Evolutionary conservation across 2,329 filamentous ascomycete genomes (phyloP).

Genomic region (Neophaeococcomyces aloes): DNA sequence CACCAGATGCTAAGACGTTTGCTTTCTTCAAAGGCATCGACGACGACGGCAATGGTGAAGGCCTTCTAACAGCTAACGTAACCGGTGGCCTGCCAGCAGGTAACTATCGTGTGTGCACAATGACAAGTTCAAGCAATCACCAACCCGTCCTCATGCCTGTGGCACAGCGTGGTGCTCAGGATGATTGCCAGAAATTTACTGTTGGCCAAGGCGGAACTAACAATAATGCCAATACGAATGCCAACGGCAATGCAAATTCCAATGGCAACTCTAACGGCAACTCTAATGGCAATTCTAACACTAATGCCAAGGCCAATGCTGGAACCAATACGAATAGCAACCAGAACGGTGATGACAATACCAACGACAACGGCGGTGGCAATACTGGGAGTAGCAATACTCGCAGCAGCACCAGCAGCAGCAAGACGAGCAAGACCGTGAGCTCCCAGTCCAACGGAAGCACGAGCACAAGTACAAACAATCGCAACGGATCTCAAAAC

Average conservation of each 20-base stretch:
- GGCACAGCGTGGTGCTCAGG: conserved; percentile 56
- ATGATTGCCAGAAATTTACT: conserved; percentile 53
- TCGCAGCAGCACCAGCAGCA: neutral
- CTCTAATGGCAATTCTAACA: conserved; percentile 40
- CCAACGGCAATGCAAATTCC: conserved; percentile 35
- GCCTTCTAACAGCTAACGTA: conserved; percentile 45
- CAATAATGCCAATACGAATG: conserved; percentile 34
- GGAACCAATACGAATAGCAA: conserved; percentile 17
- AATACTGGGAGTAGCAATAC: conserved; percentile 10
- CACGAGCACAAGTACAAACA: too few relatives aligned
- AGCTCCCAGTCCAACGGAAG: neutral
- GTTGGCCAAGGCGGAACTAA: conserved; percentile 42
- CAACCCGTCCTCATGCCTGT: conserved; percentile 49
- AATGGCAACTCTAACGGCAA: conserved; percentile 36
- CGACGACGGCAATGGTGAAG: conserved; percentile 47
- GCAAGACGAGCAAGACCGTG: neutral
- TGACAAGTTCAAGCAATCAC: conserved; percentile 54
- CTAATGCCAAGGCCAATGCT: conserved; percentile 34
- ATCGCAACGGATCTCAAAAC: too few relatives aligned
- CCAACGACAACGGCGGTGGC: conserved; percentile 43
- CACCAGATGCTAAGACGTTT: conserved; percentile 37
- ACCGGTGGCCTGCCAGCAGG: conserved; percentile 49
- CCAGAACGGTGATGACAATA: conserved; percentile 32
- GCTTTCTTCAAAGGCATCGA: conserved; percentile 52
- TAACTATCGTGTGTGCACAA: conserved; percentile 56